Evolutionary conservation across 225 moss, liverwort and hornwort genomes (phyloP), one percentile per base, ranked within the genome.

Genomic region (Polytrichum commune): DNA sequence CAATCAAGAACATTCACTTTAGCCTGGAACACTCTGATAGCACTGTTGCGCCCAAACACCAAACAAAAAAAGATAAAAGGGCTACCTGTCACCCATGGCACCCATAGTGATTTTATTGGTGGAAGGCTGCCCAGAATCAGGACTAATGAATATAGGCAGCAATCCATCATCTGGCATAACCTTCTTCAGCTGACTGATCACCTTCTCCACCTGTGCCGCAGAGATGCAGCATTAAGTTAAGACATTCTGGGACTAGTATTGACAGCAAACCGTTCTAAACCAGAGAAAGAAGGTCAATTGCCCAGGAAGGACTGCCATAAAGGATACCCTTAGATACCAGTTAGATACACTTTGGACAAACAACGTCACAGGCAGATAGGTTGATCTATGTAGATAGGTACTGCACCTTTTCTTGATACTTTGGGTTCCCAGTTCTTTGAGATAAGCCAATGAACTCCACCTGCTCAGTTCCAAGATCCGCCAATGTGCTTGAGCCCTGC

Each of bases 21-120:
- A 16, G 16, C 4, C 46, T 46, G 16, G 46, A 16, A 46, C 46
- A 46, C 13, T 46, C 46, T 4, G 16, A 46, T 46, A 46, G 46
- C 13, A 46, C 16, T 46, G 46, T 46, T 46, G 46, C 4, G 4
- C 46, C 46, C 13, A 46, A 46, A 46, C 13, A 13, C 46, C 46
- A 10, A 46, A 46, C 10, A 46, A 16, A 10, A 38, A 38, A 16
- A 46, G 46, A 58, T 20, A 58, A 24, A 24, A 61, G 9, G 26
- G 2, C 19, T 67, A 84, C 84, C 84, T 84, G 78, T 90, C 89
- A 29, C 89, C 89, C 89, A 90, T 90, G 7, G 89, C 89, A 65
- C 89, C 89, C 64, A 90, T 82, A 7, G 81, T 80, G 46, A 90
- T 80, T 75, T 69, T 83, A 66, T 56, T 60, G 18, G 75, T 79